phyloP scores from a whole-genome alignment of 192 early-diverging fungal species.

The Backusella morwellensis region DNA sequence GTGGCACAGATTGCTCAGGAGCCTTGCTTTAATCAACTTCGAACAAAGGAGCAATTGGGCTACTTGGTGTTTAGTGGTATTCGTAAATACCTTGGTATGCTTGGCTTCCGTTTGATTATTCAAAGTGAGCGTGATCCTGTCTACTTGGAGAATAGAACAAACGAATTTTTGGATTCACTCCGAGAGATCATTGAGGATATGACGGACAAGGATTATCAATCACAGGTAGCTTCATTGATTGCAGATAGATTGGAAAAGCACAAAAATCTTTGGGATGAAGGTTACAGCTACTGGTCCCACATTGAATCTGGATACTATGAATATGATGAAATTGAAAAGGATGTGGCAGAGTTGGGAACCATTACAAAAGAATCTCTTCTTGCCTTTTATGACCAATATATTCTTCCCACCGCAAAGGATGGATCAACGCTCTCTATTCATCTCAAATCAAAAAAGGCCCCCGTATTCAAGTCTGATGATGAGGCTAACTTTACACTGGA shows the following conservation, averaged over 20 bases:
- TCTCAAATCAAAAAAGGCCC: conserved; percentile 39
- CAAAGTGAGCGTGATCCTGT: conserved; percentile 81
- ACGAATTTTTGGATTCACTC: conserved; percentile 57
- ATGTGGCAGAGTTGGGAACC: conserved; percentile 36
- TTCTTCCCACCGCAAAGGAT: conserved; percentile 45
- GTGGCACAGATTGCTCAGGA: conserved; percentile 77
- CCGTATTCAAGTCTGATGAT: neutral
- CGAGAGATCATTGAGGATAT: conserved; percentile 50
- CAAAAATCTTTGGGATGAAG: conserved; percentile 77
- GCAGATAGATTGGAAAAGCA: conserved; percentile 65
- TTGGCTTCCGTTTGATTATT: conserved; percentile 70
- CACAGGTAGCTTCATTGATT: conserved; percentile 65
- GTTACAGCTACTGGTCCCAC: conserved; percentile 61
- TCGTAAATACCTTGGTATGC: conserved; percentile 51
- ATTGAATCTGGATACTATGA: conserved; percentile 67
- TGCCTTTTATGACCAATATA: conserved; percentile 55
- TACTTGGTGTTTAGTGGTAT: conserved; percentile 59
- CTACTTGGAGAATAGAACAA: conserved; percentile 73
- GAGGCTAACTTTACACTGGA: neutral
- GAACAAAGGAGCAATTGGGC: conserved; percentile 83
- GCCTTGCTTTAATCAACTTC: conserved; percentile 85
- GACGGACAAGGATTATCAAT: conserved; percentile 60
- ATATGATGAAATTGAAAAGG: conserved; percentile 19
- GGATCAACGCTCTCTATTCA: conserved; percentile 45
- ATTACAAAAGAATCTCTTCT: conserved; percentile 47